Conservation (phyloP, 2,329 filamentous ascomycete genomes). For the Alternaria gansuensis region DNA sequence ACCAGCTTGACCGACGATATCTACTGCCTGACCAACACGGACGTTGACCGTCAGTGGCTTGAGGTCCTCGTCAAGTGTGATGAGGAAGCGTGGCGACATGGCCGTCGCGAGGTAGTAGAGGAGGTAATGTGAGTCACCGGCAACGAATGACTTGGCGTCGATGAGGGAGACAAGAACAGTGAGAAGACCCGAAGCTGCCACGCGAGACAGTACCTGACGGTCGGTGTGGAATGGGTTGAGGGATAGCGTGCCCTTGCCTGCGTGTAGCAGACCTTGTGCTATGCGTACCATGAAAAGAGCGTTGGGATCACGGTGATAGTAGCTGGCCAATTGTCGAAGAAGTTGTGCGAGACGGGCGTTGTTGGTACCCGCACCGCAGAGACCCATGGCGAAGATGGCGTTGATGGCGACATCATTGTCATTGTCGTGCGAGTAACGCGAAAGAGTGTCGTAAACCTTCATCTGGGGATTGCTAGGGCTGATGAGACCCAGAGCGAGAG, state of each 20-base stretch:
- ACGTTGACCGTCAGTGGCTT: conserved; percentile 96
- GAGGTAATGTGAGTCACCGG: conserved; percentile 83
- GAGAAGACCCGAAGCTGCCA: conserved; percentile 87
- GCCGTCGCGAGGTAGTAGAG: conserved; percentile 97
- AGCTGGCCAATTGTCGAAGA: conserved; percentile 91
- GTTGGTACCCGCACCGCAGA: conserved; percentile 95
- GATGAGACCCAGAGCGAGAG: conserved; percentile 93
- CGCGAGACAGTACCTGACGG: conserved; percentile 90
- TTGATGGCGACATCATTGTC: conserved; percentile 98
- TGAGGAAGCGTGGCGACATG: conserved; percentile 95
- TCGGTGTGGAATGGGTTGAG: conserved; percentile 99
- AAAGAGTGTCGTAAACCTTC: conserved; percentile 99
- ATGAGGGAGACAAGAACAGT: conserved; percentile 93
- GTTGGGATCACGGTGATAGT: conserved; percentile 97
- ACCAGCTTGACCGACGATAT: conserved; percentile 96
- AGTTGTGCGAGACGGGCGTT: conserved; percentile 96
- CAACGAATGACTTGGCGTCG: conserved; percentile 86
- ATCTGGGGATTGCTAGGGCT: conserved; percentile 99
- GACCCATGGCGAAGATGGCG: conserved; percentile 98
- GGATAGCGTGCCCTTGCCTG: conserved; percentile 97
- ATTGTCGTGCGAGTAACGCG: conserved; percentile 97
- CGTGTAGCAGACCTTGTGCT: conserved; percentile 94
- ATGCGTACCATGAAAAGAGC: conserved; percentile 99
- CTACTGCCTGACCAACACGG: conserved; percentile 95
- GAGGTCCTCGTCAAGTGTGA: conserved; percentile 93